Evolutionary conservation across 108 stramenopile genomes (phyloP), one percentile per base, ranked within the genome.

Genomic region (Nitzschia putrida): DNA sequence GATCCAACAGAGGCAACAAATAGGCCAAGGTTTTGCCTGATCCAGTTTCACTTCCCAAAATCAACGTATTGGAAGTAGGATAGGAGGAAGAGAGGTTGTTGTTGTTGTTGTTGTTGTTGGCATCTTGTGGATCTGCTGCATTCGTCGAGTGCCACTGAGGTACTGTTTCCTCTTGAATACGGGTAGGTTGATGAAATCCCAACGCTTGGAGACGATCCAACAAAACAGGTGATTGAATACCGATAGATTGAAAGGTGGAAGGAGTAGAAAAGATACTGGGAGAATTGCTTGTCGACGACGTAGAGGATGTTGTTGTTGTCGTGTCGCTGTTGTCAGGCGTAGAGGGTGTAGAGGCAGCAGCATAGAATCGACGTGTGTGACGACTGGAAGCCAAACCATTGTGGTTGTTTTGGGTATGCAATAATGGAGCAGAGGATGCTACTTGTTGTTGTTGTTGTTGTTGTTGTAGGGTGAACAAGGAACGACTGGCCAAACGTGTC

Each of bases 21-120:
- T 97, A 98, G 7, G 96, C 95, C 59, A 97, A 78, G n/a, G 97
- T 99, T 69, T 99, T 99, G 8, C 98, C 98, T 18, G 80, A 77
- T 23, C 98, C 98, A 3, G 98, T 99, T 76, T 99, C 97, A 41
- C 92, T 87, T 18, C 95, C 94, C 57, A 99, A 75, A 45, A 92
- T 93, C 29, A 44, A 96, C 85, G 60, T 94, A 81, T 24, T 68
- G 64, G 2, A 57, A 9, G 13, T 16, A 21, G 16, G 39, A 8
- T 9, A 52, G 43, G 54, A 7, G 39, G 8, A 8, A 29, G 20
- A 8, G 5, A 16, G n/a, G n/a, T 50, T 10, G 22, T 53, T 47
- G 3, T 25, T 24, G 10, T 51, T 37, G 0, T 26, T 40, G 0
- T 53, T 1, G 18, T 54, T 25, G 11, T 41, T n/a, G 14, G 8